phyloP scores from a whole-genome alignment of 768 basidiomycete genomes.

The Tephrocybe sp. region DNA sequence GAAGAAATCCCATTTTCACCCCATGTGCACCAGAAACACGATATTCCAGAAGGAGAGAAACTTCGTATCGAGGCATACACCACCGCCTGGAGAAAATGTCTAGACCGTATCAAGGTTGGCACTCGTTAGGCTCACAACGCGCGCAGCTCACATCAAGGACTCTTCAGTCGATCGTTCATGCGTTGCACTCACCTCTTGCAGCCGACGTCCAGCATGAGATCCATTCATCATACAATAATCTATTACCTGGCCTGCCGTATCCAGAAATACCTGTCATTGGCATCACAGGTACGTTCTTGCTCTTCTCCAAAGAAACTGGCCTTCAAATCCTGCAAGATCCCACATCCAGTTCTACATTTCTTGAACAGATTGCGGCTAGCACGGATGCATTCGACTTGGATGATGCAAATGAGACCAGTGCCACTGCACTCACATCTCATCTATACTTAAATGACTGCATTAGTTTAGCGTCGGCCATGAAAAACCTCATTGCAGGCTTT shows the following conservation, averaged over 20 bases:
- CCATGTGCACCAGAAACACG: slow-evolving; percentile 6
- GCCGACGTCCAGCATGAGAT: slow-evolving; percentile 44
- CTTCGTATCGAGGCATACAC: slow-evolving; percentile 54
- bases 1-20: slow-evolving; percentile 1
- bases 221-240: slow-evolving; percentile 39
- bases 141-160: not conserved
- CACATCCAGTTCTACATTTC: slow-evolving; percentile 43
- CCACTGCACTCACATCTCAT: slow-evolving; percentile 38
- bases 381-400: slow-evolving; percentile 29
- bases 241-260: slow-evolving; percentile 56
- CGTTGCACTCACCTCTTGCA: slow-evolving; percentile 50
- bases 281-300: slow-evolving; percentile 45
- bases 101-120: slow-evolving; percentile 54
- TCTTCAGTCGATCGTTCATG: slow-evolving; percentile 35
- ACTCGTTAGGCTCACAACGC: not conserved
- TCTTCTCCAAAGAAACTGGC: not conserved
- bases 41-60: slow-evolving; percentile 17
- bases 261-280: slow-evolving; percentile 60
- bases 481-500: slow-evolving; percentile 53
- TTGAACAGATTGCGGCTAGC: slow-evolving; percentile 41
- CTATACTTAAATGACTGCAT: slow-evolving; percentile 59
- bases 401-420: slow-evolving; percentile 7
- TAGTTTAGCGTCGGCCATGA: slow-evolving; percentile 54
- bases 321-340: slow-evolving; percentile 30
- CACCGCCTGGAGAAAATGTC: slow-evolving; percentile 58